Base-by-base conservation (phyloP, 2,329 filamentous ascomycete species). In the Microdochium bolleyi region DNA sequence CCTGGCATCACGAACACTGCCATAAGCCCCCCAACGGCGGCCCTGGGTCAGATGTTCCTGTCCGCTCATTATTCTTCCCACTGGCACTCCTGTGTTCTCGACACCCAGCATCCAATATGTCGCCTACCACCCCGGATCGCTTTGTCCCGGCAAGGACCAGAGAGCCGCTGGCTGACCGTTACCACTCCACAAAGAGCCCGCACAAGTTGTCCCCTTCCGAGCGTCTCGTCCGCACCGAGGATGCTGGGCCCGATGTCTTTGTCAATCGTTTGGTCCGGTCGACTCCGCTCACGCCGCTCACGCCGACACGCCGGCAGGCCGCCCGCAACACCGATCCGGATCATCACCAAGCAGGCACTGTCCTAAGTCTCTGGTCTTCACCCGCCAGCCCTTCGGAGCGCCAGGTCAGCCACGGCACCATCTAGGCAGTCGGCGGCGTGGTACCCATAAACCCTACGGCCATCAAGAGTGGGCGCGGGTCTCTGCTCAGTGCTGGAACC, bases 351-450 rank as follows among this genome's bases (percentile, higher is more conserved):
- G 30, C 58, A 52, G 49, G 62, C 59, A 67, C 64, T 21, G 61
- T 67, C 49, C 41, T 46, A 5, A 46, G 19, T 19, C 41, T 46
- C 16, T 22, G 41, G 16, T 22, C 41, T 19, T 21, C 19, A 7
- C 41, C 21, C 9, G n/a, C 19, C 13, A 21, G 7, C 13, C 14
- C 41, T 10, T 57, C 67, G 25, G 65, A 67, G 37, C 66, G 77
- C 53, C 75, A 84, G 63, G 72, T 82, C 55, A 92, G 87, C 64
- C 71, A 76, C 56, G 86, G 87, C 2, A 79, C 84, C 10, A 77
- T 92, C 19, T 95, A 89, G 89, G 81, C 83, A 19, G 83, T 94
- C 11, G 88, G 89, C 24, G 87, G 88, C n/a, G 64, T 81, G 10
- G 79, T 81, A 50, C 79, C 82, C n/a, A 71, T 74, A 8, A 73